Base-by-base conservation (phyloP, 345 rosid species). In the Eucalyptus cloeziana region DNA sequence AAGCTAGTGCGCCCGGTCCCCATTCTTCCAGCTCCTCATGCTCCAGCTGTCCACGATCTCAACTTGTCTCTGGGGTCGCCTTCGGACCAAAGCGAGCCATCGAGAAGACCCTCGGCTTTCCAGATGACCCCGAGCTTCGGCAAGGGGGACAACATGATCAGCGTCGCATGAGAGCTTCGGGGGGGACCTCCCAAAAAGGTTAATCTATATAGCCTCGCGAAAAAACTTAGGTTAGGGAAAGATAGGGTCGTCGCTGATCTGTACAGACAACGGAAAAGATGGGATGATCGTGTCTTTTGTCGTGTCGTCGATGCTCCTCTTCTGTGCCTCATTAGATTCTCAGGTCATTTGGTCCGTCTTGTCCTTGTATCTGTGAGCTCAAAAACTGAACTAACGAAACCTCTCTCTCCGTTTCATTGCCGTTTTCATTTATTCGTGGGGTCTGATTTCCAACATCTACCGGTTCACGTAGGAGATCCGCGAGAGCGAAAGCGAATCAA, bases 81-180 rank as follows among this genome's bases (percentile, higher is more conserved):
- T 76, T 91, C 93, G 2, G 93, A 91, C 91, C 92, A 89, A 49
- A 92, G 90, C 49, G 95, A 92, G 49, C n/a, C 94, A 15, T 90
- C 95, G 3, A 91, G 92, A 92, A 93, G 91, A 89, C 86, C 30
- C 27, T 50, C 94, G 0, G 93, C 93, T 79, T 95, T 93, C 90
- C 92, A 93, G 87, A 89, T 92, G 94, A 88, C 93, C 71, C 33
- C 13, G 27, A 90, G 92, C 90, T 93, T 94, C 89, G 91, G 89
- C 85, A 94, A 90, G 86, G 95, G 96, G 90, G 98, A 95, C 56
- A 92, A 88, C 94, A 93, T 90, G 90, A 95, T 95, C 87, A 93
- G 93, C 76, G 96, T 95, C 89, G 94, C 96, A 87, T 95, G 91
- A 93, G 62, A n/a, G 49, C 47, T 51, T 54, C 86, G 22, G 25